phyloP scores from a whole-genome alignment of 805 yeast species.

The Sugiyamaella smithiae region DNA sequence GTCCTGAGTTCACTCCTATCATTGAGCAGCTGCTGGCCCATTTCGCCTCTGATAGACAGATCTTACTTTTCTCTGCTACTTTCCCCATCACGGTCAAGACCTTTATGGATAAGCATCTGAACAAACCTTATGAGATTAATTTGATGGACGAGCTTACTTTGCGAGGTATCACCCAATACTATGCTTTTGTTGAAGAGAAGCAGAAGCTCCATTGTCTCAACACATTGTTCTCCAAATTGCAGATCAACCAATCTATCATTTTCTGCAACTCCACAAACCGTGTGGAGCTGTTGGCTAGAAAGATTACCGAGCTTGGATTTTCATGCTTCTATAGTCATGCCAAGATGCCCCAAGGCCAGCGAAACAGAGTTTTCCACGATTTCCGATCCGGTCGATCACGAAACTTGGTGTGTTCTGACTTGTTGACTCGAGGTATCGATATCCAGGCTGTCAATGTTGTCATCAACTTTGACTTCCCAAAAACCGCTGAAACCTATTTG shows the following conservation, averaged over 20 bases:
- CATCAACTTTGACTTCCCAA: slow-evolving; percentile 97
- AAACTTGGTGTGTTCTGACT: slow-evolving; percentile 93
- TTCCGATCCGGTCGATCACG: slow-evolving; percentile 98
- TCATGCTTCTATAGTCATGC: slow-evolving; percentile 98
- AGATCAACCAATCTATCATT: slow-evolving; percentile 93
- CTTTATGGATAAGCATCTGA: slow-evolving; percentile 87
- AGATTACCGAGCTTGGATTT: slow-evolving; percentile 92
- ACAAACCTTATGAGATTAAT: slow-evolving; percentile 91
- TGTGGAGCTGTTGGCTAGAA: slow-evolving; percentile 92
- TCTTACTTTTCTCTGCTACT: slow-evolving; percentile 88
- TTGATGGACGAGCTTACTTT: slow-evolving; percentile 96
- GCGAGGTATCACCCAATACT: slow-evolving; percentile 94
- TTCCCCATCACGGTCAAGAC: slow-evolving; percentile 92
- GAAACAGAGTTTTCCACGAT: slow-evolving; percentile 98
- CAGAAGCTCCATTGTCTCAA: slow-evolving; percentile 95
- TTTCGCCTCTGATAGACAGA: slow-evolving; percentile 78
- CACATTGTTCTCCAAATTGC: slow-evolving; percentile 89
- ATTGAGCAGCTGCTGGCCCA: slow-evolving; percentile 82
- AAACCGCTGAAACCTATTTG: slow-evolving; percentile 93
- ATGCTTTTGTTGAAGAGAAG: slow-evolving; percentile 96
- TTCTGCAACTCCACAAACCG: slow-evolving; percentile 96
- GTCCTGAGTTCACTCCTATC: slow-evolving; percentile 82
- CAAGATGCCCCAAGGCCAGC: slow-evolving; percentile 93
- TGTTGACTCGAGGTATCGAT: slow-evolving; percentile 97
- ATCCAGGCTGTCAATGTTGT: slow-evolving; percentile 98